A percentile compares a stretch with the other conserved stretches of the same genome.
Conservation (phyloP, 2,329 filamentous ascomycete species). For the Tolypocladium pustulatum region DNA sequence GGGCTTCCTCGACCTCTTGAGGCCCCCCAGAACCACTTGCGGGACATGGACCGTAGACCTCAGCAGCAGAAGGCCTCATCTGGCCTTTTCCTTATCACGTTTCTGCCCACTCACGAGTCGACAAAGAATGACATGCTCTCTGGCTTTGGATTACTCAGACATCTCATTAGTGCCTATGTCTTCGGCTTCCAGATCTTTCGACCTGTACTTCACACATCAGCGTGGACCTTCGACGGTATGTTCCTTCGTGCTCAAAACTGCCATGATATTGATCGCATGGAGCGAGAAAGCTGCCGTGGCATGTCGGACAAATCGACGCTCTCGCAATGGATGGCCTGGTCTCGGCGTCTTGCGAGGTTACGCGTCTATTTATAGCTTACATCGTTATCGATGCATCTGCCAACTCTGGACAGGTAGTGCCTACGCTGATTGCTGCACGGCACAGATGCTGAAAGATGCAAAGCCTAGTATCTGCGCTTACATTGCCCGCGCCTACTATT, state of each 20-base stretch:
- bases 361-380: slow-evolving; percentile 21
- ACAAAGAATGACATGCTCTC: slow-evolving; percentile 5
- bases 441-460: slow-evolving; percentile 5
- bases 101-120: slow-evolving; percentile 7
- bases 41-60: not conserved
- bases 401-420: too few species aligned
- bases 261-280: slow-evolving; percentile 15
- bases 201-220: slow-evolving; percentile 17
- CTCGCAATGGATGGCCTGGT: slow-evolving; percentile 17
- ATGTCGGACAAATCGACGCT: slow-evolving; percentile 18
- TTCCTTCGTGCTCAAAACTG: slow-evolving; percentile 14
- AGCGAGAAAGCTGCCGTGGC: slow-evolving; percentile 14
- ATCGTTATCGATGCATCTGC: slow-evolving; percentile 16
- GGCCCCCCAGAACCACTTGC: slow-evolving; percentile 7
- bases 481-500: too few species aligned
- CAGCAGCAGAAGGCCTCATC: slow-evolving; percentile 8
- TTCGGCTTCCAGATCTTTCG: slow-evolving; percentile 16
- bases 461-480: too few species aligned
- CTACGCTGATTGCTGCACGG: not conserved
- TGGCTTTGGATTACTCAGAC: slow-evolving; percentile 11
- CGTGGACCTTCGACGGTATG: slow-evolving; percentile 13
- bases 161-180: slow-evolving; percentile 14
- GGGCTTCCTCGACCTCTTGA: slow-evolving; percentile 10
- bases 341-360: slow-evolving; percentile 18
- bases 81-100: slow-evolving; percentile 12